Evolutionary conservation across 2,329 filamentous ascomycete genomes (phyloP), one percentile per base, ranked within the genome.

Genomic region (Zymoseptoria brevis): DNA sequence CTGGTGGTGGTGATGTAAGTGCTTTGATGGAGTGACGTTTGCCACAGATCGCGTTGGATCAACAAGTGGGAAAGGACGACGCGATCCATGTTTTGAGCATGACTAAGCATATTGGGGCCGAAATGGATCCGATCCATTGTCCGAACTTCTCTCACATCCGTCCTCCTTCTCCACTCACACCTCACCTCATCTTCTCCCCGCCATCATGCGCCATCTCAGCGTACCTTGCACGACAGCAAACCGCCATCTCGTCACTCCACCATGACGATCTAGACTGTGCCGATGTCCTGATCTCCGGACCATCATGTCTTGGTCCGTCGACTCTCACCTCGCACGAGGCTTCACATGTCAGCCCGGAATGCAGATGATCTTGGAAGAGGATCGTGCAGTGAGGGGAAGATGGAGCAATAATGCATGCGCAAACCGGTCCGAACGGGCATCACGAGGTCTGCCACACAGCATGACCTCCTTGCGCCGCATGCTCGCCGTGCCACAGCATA

Each of bases 1-100:
- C 11, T 53, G 29, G 6, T 51, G 55, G 52, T 52, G 55, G 9
- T 30, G 55, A 53, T 13, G 16, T 21, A 24, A 19, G 49, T 16
- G 53, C 19, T 22, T 16, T 55, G 54, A 26, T 26, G 19, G 52
- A 29, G 54, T 58, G 52, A 45, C 57, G 54, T 22, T 55, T 50
- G 57, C 57, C 41, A 54, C 51, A 19, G 41, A 50, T 57, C 48
- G 56, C 35, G 35, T 45, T n/a, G 16, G 4, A 7, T n/a, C 35
- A 45, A 45, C 35, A 45, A 41, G 11, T 41, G 21, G 35, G 35
- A 41, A 45, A 11, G 35, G 35, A 41, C 13, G 13, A 45, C 35
- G 35, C 35, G 35, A 4, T n/a, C n/a, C n/a, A n/a, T 29, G 26
- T 29, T 29, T 29, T 29, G 26, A 29, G 26, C 26, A 29, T 45